Base-by-base conservation (phyloP, 352 stramenopile species). In the Pythium scleroteichum region DNA sequence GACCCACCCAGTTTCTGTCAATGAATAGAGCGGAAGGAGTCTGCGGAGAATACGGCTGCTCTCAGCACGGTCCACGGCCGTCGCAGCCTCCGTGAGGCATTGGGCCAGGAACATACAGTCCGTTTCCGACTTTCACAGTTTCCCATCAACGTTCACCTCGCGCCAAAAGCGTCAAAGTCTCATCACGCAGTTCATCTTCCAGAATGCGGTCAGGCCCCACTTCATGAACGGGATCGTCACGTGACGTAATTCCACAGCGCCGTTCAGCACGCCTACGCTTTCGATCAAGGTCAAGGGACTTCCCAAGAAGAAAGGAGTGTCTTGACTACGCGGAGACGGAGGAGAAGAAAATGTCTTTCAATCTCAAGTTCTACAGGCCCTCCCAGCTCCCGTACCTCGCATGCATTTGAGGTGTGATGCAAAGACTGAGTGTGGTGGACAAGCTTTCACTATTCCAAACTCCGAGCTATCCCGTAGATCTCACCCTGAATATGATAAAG, bases 161-260 rank as follows among this genome's bases (percentile, higher is more conserved):
- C 38, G 17, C 12, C 46, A 66, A 10, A 9, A 54, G 23, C 44
- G 54, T 20, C 32, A 49, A 14, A 4, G 8, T 2, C 19, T 80
- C 2, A 22, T 82, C 16, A 53, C 69, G 17, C 57, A 74, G 24
- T 50, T 82, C 10, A 50, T 78, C n/a, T 82, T 75, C 51, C 66
- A 79, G 51, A 66, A 57, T 10, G 53, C 66, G n/a, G 72, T 83
- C 27, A 71, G 71, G 40, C 76, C 82, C 55, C 74, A 86, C 65
- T 67, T 67, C 16, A 83, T 82, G 76, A 84, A 82, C 54, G 74
- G 74, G 32, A 50, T 71, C 20, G 59, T 68, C 44, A 78, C 66
- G 26, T 86, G 74, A 74, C 71, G 78, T 50, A 66, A 62, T 1
- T 49, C 71, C 8, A 53, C 64, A 10, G 78, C 73, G 53, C 77